Conservation (phyloP, 2,329 filamentous ascomycete genomes). For the Dothideomycetes sp. region DNA sequence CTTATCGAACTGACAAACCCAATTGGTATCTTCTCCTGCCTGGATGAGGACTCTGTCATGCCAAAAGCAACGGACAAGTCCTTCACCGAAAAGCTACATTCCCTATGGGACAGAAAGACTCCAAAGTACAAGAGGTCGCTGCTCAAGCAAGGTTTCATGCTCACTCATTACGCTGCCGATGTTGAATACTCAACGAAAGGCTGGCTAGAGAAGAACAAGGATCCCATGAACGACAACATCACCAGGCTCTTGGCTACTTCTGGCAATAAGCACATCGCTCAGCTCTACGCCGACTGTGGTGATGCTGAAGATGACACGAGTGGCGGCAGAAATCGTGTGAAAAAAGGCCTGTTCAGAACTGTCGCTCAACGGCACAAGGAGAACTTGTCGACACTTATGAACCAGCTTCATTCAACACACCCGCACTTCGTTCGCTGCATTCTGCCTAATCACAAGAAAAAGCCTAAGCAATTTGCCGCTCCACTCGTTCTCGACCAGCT, state of each 20-base stretch:
- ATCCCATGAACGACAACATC: constrained; percentile 93
- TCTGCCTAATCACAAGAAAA: constrained; percentile 94
- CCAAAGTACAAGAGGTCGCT: constrained; percentile 84
- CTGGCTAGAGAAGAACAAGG: constrained; percentile 99
- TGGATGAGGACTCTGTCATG: constrained; percentile 98
- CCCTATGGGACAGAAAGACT: constrained; percentile 92
- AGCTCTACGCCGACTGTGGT: constrained; percentile 78
- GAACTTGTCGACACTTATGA: constrained; percentile 93
- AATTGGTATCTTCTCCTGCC: constrained; percentile 95
- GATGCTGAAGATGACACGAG: constrained; percentile 65
- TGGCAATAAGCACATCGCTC: constrained; percentile 69
- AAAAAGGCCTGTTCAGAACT: constrained; percentile 93
- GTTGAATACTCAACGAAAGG: constrained; percentile 92
- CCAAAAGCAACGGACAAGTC: constrained; percentile 94
- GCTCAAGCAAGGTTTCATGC: constrained; percentile 81
- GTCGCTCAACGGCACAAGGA: constrained; percentile 97
- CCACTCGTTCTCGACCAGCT: constrained; percentile 92
- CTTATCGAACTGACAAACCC: constrained; percentile 92
- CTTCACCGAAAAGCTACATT: constrained; percentile 96
- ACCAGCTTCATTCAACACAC: constrained; percentile 86
- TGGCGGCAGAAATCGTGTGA: constrained; percentile 67
- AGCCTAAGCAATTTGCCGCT: constrained; percentile 82
- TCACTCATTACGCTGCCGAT: constrained; percentile 95
- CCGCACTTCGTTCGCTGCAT: constrained; percentile 98
- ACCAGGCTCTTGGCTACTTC: constrained; percentile 79